Evolutionary conservation across 2,329 filamentous ascomycete genomes (phyloP).

Genomic region (Hirsutella thompsonii): DNA sequence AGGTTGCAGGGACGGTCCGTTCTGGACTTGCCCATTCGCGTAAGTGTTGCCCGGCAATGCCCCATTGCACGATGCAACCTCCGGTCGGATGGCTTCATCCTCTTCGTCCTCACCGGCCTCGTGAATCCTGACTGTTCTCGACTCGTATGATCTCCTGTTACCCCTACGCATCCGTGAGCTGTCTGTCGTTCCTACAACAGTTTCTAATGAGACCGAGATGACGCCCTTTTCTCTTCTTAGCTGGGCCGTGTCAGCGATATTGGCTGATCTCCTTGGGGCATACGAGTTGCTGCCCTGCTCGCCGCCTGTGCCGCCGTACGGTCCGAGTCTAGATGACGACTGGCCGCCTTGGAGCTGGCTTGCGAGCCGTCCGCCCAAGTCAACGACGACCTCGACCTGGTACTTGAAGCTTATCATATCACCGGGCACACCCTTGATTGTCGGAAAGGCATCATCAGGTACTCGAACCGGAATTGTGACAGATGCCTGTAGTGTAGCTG

Average conservation of each 20-base stretch:
- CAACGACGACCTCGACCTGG: conserved; percentile 82
- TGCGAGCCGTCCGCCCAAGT: conserved; percentile 76
- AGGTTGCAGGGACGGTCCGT: conserved; percentile 1
- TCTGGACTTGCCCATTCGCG: background rate
- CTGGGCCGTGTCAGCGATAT: conserved; percentile 76
- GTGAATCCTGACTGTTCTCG: conserved; percentile 13
- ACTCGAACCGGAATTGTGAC: conserved; percentile 76
- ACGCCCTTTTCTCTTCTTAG: conserved; percentile 84
- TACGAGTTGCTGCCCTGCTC: conserved; percentile 16
- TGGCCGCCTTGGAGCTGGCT: conserved; percentile 57
- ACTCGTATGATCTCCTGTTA: conserved; percentile 11
- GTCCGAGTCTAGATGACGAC: conserved; percentile 28
- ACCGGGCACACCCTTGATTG: conserved; percentile 78
- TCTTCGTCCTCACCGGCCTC: conserved; percentile 23
- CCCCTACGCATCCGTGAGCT: conserved; percentile 33
- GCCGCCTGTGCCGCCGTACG: conserved; percentile 12
- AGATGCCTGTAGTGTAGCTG: conserved; percentile 60
- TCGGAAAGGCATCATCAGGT: conserved; percentile 84
- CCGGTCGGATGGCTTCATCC: conserved; percentile 14
- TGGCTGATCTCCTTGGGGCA: conserved; percentile 28
- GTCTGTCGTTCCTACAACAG: conserved; percentile 77
- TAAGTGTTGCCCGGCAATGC: conserved; percentile 12
- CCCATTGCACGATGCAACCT: conserved; percentile 4
- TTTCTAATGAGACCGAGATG: conserved; percentile 75
- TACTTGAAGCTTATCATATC: conserved; percentile 95